Base-by-base conservation (phyloP, 2,329 filamentous ascomycete genomes). In the Pseudonectria buxi region DNA sequence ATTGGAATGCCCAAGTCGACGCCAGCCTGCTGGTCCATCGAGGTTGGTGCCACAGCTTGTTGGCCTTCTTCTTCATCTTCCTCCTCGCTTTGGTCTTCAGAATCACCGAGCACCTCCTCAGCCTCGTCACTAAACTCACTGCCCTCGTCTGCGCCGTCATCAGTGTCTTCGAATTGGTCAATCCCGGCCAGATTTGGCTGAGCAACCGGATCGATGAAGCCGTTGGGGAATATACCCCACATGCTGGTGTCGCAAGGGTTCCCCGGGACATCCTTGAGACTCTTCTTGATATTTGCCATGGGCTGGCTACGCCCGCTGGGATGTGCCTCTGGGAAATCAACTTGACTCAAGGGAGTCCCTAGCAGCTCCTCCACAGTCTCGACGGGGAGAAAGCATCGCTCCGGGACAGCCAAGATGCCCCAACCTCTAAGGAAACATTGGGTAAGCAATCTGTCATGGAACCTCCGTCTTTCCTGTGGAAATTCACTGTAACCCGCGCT, bases 331-430 rank as follows among this genome's bases (percentile, higher is more conserved):
- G 54, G 26, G 26, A 42, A 26, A 16, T 49, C 45, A n/a, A 51
- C 32, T 25, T 43, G 36, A 18, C 25, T 39, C 10, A 44, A 27
- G 6, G 50, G 36, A 7, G 54, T 30, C n/a, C 61, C 61, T 25
- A 63, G 44, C 13, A 64, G 45, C 24, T 63, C 55, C 34, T 58
- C 52, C n/a, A 53, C 40, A 14, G 51, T 52, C 14, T 51, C 40
- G 18, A 64, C 63, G 4, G 46, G 43, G 31, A 65, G 48, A 42
- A 74, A 74, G 39, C 58, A 62, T 33, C 56, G 62, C 24, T 63
- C 58, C 1, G 64, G 62, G 6, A 76, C 47, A 6, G 68, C 59
- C 27, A 73, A 50, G 9, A 74, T 59, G 6, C 71, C 69, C 72
- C 72, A 76, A 2, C 68, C 71, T 33, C 59, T 61, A 33, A 30